Percentiles rank a stretch among this genome's conserved stretches.
Conservation (phyloP, 1,284 basidiomycete species). For the Pseudozyma pruni region DNA sequence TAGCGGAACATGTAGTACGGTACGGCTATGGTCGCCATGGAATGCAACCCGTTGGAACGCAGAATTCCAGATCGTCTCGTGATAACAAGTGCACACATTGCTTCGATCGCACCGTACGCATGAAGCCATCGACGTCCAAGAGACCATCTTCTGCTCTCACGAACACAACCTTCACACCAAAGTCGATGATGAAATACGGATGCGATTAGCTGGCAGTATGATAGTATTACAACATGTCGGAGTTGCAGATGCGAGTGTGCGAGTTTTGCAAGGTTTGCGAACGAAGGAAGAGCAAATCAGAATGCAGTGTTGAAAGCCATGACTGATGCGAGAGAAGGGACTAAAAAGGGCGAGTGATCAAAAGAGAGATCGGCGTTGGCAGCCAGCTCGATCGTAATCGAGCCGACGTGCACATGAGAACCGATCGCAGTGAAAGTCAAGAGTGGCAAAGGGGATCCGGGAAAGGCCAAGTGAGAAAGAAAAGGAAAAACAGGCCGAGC, state of each 20-base stretch:
- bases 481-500: not conserved
- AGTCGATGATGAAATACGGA: not conserved
- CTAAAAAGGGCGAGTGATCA: not conserved
- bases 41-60: too few species aligned
- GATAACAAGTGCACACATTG: too few species aligned
- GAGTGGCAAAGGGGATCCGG: slow-evolving; percentile 1
- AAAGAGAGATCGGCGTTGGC: slow-evolving; percentile 6
- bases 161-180: not conserved
- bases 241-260: slow-evolving; percentile 49
- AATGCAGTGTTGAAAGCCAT: slow-evolving; percentile 47
- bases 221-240: slow-evolving; percentile 51
- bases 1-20: too few species aligned
- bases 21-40: too few species aligned
- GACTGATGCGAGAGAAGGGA: slow-evolving; percentile 33
- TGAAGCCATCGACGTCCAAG: too few species aligned
- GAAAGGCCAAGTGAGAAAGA: slow-evolving; percentile 10
- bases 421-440: not conserved
- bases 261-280: slow-evolving; percentile 27
- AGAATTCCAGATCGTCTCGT: too few species aligned
- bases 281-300: slow-evolving; percentile 28
- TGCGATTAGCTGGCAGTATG: slow-evolving; percentile 32
- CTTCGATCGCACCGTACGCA: too few species aligned
- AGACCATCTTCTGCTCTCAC: too few species aligned
- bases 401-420: slow-evolving; percentile 2
- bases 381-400: not conserved